Base-by-base conservation (phyloP, 352 stramenopile genomes). In the Globisporangium canariense region DNA sequence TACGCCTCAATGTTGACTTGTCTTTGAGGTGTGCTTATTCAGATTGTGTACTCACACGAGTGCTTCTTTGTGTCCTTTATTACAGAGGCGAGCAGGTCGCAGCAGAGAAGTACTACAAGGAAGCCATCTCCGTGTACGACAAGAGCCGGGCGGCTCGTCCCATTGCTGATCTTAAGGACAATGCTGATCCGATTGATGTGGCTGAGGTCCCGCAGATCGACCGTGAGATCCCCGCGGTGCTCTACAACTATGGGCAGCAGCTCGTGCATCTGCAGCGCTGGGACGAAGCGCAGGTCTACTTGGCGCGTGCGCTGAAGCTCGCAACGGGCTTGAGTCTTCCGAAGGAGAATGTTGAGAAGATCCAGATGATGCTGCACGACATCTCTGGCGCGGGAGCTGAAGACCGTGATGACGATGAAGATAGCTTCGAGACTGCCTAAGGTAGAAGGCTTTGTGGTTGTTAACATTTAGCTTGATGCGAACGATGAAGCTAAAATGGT, bases 101-200 rank as follows among this genome's bases (percentile, higher is more conserved):
- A 4, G 74, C 74, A 0, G 71, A 79, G 36, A 78, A 77, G 30
- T 81, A 79, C 67, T 81, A 76, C 47, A 73, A 65, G 1, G 71
- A 81, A 52, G 71, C 71, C 6, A 67, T 81, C 16, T 58, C 64
- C 18, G 22, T 52, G 1, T 80, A 74, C 58, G 67, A 78, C 34
- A 69, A 62, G 22, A 61, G 34, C 36, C 58, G 43, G 13, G 28
- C 18, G 32, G 28, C n/a, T 32, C 18, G 28, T 2, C 30, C 4
- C n/a, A 5, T 32, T 14, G 10, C 30, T 46, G 25, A 22, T 47
- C 5, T n/a, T 11, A 51, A 51, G n/a, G 45, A 25, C n/a, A 14
- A 16, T 28, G 2, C 30, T 25, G 22, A 18, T 20, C 20, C 18
- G 22, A 14, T 7, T 16, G 22, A 46, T 3, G 1, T 10, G 5